These are phyloP conservation scores for Ganoderma multipileum DNA, from an alignment of 1,284 basidiomycete species.

Conservation along the genomic window DNA sequence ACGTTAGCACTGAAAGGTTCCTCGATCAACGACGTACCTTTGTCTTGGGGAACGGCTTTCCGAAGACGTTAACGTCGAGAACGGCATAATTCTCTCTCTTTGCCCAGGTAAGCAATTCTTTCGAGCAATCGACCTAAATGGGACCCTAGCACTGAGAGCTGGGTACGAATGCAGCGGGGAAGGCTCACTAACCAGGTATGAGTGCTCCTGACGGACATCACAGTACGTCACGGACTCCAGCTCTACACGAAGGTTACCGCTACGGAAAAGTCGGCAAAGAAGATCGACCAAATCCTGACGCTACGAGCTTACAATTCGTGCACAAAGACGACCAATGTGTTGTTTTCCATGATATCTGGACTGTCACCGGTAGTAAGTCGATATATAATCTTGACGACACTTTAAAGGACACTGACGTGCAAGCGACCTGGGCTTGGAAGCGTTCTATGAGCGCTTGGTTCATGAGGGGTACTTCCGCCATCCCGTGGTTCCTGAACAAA, in stretches of 20 bases:
- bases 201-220: conserved; percentile 79
- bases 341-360: conserved; percentile 68
- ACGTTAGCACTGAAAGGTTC: not conserved
- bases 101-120: conserved; percentile 82
- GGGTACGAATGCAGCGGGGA: too few relatives aligned
- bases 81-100: conserved; percentile 70
- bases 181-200: conserved; percentile 69
- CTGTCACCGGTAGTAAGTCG: conserved; percentile 45
- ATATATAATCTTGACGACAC: conserved; percentile 5
- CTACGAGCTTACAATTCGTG: conserved; percentile 86
- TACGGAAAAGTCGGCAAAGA: conserved; percentile 40
- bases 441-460: conserved; percentile 67
- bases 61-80: conserved; percentile 88
- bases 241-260: conserved; percentile 87
- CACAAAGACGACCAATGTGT: conserved; percentile 81
- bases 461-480: conserved; percentile 84
- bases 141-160: conserved; percentile 1
- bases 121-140: conserved; percentile 84
- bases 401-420: conserved; percentile 65
- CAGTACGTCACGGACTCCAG: conserved; percentile 75
- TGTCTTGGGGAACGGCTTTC: conserved; percentile 60
- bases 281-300: not conserved
- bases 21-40: conserved; percentile 38
- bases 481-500: conserved; percentile 72
- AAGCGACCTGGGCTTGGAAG: conserved; percentile 84